Evolutionary conservation across 768 basidiomycete species (phyloP), one percentile per base, ranked within the genome.

Genomic region (Pleurotus citrinopileatus): DNA sequence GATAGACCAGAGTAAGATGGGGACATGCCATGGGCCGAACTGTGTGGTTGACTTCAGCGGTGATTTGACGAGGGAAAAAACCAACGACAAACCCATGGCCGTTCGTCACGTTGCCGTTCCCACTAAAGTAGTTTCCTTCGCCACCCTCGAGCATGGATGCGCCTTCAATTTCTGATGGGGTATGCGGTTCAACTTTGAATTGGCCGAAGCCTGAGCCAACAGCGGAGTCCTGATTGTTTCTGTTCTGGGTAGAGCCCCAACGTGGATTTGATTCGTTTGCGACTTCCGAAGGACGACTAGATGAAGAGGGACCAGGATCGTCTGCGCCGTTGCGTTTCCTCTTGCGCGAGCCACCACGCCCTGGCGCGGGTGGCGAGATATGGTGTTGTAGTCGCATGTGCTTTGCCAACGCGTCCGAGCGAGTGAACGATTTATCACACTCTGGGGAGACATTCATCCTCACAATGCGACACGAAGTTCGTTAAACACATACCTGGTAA

Each of bases 361-460:
- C 84, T 0, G 91, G 87, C 1, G 82, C 76, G 0, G 90, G 88
- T 0, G 88, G 85, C 1, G 77, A 77, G 64, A 89, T 84, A 60
- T 88, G 86, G 70, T 94, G 90, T 63, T 94, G 90, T 27, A 90
- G 82, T 22, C 92, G 86, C 82, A 94, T 87, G 67, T 97, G 94
- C 65, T 96, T 96, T 19, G 86, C 86, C 17, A 96, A 82, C 7
- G 94, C 93, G 70, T 97, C 94, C 1, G 93, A 93, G 38, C 94
- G 92, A 7, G 94, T 94, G 69, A 98, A 98, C 0, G 91, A 88
- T 62, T 93, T 94, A 75, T 92, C 91, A 65, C 95, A 98, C 73
- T 94, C 94, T 95, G 53, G 13, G 48, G 29, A 28, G 26, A 50
- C 20, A 54, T 3, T 15, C 13, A 37, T 5, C 12, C 12, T 25